These are phyloP conservation scores for Aciculoconidium aculeatum DNA, from an alignment of 805 yeast genomes.

Conservation along the genomic window DNA sequence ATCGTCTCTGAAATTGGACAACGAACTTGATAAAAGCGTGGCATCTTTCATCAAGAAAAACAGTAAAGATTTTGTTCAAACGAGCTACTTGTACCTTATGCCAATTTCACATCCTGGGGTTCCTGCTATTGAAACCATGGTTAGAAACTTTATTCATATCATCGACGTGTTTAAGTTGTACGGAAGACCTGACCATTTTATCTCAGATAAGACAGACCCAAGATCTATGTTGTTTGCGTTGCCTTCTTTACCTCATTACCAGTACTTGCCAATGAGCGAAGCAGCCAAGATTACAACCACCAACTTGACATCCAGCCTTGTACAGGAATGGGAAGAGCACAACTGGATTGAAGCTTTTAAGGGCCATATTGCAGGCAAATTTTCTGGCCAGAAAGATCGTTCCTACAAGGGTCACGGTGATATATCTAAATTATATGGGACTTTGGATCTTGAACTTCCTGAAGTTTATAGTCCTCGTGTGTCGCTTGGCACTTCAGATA, in stretches of 20 bases:
- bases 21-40: constrained; percentile 6
- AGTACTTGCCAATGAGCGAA: constrained; percentile 40
- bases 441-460: constrained; percentile 13
- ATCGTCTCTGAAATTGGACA: constrained; percentile 3
- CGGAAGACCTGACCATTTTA: constrained; percentile 70
- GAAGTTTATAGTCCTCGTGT: constrained; percentile 8
- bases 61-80: constrained; percentile 21
- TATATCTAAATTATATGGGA: constrained; percentile 26
- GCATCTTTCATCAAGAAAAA: constrained; percentile 25
- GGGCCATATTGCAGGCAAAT: constrained; percentile 8
- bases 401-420: constrained; percentile 33
- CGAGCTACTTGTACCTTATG: constrained; percentile 54
- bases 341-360: constrained; percentile 27
- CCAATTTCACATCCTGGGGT: constrained; percentile 73
- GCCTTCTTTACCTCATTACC: constrained; percentile 67
- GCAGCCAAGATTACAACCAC: constrained; percentile 16
- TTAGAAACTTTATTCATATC: constrained; percentile 61
- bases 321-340: constrained; percentile 20
- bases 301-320: constrained; percentile 14
- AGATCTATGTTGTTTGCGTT: constrained; percentile 66
- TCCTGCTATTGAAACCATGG: constrained; percentile 64
- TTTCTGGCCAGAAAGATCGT: constrained; percentile 12
- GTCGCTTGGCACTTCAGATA: no score
- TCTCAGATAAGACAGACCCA: constrained; percentile 64
- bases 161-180: constrained; percentile 66